Conservation (phyloP, 805 yeast species). For the Candida xiaguanensis region DNA sequence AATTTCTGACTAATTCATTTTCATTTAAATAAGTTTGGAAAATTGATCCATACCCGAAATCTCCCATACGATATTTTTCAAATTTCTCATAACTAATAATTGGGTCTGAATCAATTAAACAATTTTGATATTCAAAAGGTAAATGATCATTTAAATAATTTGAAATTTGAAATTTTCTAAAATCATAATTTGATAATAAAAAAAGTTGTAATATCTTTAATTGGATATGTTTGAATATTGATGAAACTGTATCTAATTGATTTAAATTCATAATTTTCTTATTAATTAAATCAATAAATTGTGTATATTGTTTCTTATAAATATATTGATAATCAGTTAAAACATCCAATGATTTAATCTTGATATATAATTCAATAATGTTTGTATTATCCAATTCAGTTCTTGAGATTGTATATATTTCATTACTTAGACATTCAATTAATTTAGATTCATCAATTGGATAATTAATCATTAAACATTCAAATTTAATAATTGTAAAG, state of each 20-base stretch:
- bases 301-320: slow-evolving; percentile 12
- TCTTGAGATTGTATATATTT: neutral
- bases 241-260: slow-evolving; percentile 4
- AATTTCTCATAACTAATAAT: slow-evolving; percentile 5
- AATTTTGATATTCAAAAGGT: neutral
- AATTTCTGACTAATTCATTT: slow-evolving; percentile 14
- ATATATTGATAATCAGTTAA: slow-evolving; percentile 29
- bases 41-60: slow-evolving; percentile 4
- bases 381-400: neutral
- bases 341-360: slow-evolving; percentile 30
- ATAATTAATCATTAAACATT: slow-evolving; percentile 5
- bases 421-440: neutral
- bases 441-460: slow-evolving; percentile 1
- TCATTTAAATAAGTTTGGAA: neutral
- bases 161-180: slow-evolving; percentile 24
- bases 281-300: slow-evolving; percentile 26
- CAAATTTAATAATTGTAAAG: slow-evolving; percentile 3
- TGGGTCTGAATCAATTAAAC: slow-evolving; percentile 1
- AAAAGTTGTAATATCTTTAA: slow-evolving; percentile 28
- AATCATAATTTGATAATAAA: slow-evolving; percentile 32
- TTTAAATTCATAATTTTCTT: slow-evolving; percentile 26
- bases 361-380: slow-evolving; percentile 9
- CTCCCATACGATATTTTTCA: slow-evolving; percentile 10
- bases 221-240: slow-evolving; percentile 13
- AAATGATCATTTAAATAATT: slow-evolving; percentile 14